Conservation (phyloP, 2,329 filamentous ascomycete genomes). For the Coniochaeta sp. region DNA sequence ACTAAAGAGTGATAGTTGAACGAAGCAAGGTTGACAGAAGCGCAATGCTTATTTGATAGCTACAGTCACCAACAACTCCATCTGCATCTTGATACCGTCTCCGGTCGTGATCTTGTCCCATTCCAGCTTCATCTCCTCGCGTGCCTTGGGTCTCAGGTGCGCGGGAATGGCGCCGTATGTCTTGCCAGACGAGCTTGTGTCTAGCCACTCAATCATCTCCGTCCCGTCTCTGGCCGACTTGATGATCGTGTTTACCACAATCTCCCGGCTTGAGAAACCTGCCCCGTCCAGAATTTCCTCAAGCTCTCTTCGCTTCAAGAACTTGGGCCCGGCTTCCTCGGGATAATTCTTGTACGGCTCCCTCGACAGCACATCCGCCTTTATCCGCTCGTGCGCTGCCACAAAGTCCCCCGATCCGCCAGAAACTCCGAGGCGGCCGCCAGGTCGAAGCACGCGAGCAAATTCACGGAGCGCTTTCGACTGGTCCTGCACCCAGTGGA, state of each 20-base stretch:
- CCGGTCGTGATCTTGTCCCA: conserved; percentile 19
- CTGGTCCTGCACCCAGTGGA: conserved; percentile 20
- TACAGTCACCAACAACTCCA: conserved; percentile 15
- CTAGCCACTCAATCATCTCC: conserved; percentile 22
- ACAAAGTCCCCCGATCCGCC: conserved; percentile 14
- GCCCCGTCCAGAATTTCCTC: conserved; percentile 14
- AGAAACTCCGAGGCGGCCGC: conserved; percentile 7
- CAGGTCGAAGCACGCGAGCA: conserved; percentile 14
- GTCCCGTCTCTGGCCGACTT: conserved; percentile 10
- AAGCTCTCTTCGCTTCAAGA: conserved; percentile 15
- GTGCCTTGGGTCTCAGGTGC: conserved; percentile 17
- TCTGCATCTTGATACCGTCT: conserved; percentile 20
- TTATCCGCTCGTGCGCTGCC: conserved; percentile 13
- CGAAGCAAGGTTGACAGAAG: no score
- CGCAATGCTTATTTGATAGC: background rate
- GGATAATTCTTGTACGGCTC: conserved; percentile 15
- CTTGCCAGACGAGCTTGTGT: conserved; percentile 23
- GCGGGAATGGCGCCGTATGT: conserved; percentile 21
- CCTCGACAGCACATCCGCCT: conserved; percentile 17
- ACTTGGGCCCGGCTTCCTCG: conserved; percentile 14
- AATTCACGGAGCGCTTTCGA: conserved; percentile 12
- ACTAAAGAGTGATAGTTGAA: no score
- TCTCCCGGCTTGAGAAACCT: conserved; percentile 9
- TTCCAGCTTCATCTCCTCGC: conserved; percentile 20
- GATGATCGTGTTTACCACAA: conserved; percentile 16